phyloP scores from a whole-genome alignment of 441 rosid species.

The Erodium moschatum region DNA sequence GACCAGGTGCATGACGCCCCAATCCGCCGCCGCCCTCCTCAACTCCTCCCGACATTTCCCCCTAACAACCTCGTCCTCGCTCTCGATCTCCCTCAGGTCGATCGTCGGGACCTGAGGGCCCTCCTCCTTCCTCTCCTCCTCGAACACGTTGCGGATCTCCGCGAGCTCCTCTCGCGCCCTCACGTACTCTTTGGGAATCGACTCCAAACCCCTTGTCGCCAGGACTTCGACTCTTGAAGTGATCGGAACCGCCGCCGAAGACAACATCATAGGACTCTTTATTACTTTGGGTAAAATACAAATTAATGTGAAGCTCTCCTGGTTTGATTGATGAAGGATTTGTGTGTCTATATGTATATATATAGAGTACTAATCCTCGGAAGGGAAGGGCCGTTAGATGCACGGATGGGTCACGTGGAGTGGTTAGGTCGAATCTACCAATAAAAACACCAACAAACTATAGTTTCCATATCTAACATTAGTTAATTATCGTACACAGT shows the following conservation, averaged over 20 bases:
- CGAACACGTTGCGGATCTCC: conserved; percentile 54
- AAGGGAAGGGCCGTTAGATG: too few relatives aligned
- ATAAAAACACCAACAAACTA: too few relatives aligned
- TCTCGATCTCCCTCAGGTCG: conserved; percentile 50
- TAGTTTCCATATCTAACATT: too few relatives aligned
- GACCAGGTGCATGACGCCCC: conserved; percentile 91
- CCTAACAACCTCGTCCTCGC: conserved; percentile 36
- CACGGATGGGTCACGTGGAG: too few relatives aligned
- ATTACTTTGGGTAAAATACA: too few relatives aligned
- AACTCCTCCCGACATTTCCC: conserved; percentile 45
- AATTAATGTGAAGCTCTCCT: too few relatives aligned
- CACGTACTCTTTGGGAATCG: conserved; percentile 66
- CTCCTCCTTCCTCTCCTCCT: conserved; percentile 54
- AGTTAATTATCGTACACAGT: too few relatives aligned
- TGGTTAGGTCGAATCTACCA: too few relatives aligned
- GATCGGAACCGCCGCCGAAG: neutral
- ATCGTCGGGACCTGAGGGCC: conserved; percentile 80
- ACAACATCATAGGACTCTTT: neutral
- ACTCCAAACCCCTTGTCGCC: conserved; percentile 53
- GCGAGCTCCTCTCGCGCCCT: conserved; percentile 66
- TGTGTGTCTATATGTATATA: too few relatives aligned
- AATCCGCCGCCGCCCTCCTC: conserved; percentile 49
- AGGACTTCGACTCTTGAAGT: conserved; percentile 53
- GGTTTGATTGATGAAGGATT: too few relatives aligned
- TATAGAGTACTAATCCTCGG: too few relatives aligned